A percentile compares a stretch with the other conserved stretches of the same genome.
Evolutionary conservation across 2,329 filamentous ascomycete genomes (phyloP).

Genomic region (Chaetomiaceae sp.): DNA sequence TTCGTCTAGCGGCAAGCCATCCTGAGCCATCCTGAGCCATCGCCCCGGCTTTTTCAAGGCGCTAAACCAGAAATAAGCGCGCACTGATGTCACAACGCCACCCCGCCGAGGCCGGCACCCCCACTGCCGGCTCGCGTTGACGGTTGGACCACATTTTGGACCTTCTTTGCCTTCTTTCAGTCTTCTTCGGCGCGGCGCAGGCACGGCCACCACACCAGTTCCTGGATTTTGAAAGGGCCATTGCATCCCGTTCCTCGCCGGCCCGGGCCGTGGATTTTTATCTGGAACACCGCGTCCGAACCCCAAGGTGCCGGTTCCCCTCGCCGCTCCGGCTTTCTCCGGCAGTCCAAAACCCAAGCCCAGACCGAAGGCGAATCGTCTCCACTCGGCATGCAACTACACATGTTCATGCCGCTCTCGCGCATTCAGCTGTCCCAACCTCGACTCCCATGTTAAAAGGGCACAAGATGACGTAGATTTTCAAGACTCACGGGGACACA

Average conservation of each 20-base stretch:
- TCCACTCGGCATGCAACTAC: no score
- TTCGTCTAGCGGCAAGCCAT: slow-evolving; percentile 20
- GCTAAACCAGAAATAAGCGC: slow-evolving; percentile 23
- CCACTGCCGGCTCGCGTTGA: background rate
- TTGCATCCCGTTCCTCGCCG: background rate
- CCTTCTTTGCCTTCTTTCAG: background rate
- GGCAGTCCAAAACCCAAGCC: background rate
- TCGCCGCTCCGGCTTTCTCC: background rate
- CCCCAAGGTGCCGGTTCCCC: no score
- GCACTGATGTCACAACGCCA: slow-evolving; percentile 19
- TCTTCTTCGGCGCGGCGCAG: background rate
- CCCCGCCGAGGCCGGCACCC: background rate
- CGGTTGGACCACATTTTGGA: background rate
- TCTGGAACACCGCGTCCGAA: background rate
- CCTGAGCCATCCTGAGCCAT: no score
- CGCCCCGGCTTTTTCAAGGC: slow-evolving; percentile 22
- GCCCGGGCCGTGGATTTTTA: background rate
- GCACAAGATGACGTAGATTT: no score
- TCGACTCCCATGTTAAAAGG: no score
- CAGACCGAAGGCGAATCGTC: background rate
- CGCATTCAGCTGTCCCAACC: no score
- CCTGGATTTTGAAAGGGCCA: background rate
- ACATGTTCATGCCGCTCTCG: no score
- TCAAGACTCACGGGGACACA: no score
- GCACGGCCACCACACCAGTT: background rate